Evolutionary conservation across 2,329 filamentous ascomycete species (phyloP), one percentile per base, ranked within the genome.

Genomic region (Fusarium chaquense): DNA sequence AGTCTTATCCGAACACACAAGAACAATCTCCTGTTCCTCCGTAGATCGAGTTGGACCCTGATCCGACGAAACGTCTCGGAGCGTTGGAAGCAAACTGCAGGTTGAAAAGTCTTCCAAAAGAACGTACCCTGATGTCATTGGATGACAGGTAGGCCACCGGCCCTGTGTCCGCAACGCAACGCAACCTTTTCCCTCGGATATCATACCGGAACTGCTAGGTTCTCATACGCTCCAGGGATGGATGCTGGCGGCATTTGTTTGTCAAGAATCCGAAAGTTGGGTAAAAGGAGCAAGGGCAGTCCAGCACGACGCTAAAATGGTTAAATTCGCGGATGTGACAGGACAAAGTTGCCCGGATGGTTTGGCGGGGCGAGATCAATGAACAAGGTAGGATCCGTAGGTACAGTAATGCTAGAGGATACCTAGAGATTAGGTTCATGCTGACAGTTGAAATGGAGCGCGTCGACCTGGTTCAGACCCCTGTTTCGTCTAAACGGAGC

Each of bases 91-190:
- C 41, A 58, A 43, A 63, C 32, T 38, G 58, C 64, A 65, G 28
- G 38, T 35, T 38, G 49, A 32, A 16, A 18, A 22, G 11, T n/a
- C 7, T 55, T 38, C 24, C n/a, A 36, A 47, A 32, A 41, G 52
- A 20, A 15, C 53, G 33, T n/a, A 35, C 24, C 28, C 40, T 69
- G 65, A 66, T 71, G 53, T 69, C 69, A 71, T 69, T 66, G 36
- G 43, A 56, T 35, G 28, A 20, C 24, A 20, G n/a, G 36, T 38
- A 33, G 40, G 15, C 44, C 9, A 45, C 35, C 58, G 33, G 16
- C 33, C 41, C 36, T 58, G 30, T 52, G 47, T 51, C 58, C 38
- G 43, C 30, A 20, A 33, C 38, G 43, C 30, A 20, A 33, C 13
- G 22, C 24, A 56, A 30, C 24, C 35, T 36, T 28, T 45, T 28